phyloP scores from a whole-genome alignment of 257 asterid genomes.

The Petrea volubilis region DNA sequence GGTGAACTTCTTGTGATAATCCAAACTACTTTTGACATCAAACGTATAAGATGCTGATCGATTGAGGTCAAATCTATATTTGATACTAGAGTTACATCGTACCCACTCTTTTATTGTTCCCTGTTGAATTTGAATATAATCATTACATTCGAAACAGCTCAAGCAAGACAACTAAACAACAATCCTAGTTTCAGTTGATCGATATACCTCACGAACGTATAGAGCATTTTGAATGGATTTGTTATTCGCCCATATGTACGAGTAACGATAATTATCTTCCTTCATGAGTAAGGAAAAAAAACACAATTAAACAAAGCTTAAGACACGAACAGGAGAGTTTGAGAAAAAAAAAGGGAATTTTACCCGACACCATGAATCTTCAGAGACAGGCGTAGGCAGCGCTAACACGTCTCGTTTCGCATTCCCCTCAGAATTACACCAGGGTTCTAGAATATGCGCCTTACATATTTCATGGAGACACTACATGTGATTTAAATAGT shows the following conservation, averaged over 20 bases:
- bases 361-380: conserved; percentile 34
- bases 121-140: neutral
- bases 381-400: neutral
- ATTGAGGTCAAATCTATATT: neutral
- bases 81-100: conserved; percentile 17
- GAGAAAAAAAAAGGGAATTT: neutral
- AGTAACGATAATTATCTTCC: neutral
- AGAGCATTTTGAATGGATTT: conserved; percentile 31
- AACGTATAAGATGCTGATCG: neutral
- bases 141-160: neutral
- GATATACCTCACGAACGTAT: conserved; percentile 20
- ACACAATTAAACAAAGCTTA: neutral
- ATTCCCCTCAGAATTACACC: conserved; percentile 4
- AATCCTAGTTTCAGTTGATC: too few relatives aligned
- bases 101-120: conserved; percentile 31
- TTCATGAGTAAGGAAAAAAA: neutral
- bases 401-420: neutral
- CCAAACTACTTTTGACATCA: neutral
- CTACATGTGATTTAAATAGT: conserved; percentile 9
- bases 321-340: neutral
- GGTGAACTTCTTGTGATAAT: neutral
- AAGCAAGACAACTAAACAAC: too few relatives aligned
- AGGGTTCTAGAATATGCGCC: conserved; percentile 26
- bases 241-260: conserved; percentile 21
- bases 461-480: conserved; percentile 3